A percentile compares a stretch with the other conserved stretches of the same genome.
phyloP scores from a whole-genome alignment of 768 basidiomycete genomes.

The Porpolomopsis calyptriformis region DNA sequence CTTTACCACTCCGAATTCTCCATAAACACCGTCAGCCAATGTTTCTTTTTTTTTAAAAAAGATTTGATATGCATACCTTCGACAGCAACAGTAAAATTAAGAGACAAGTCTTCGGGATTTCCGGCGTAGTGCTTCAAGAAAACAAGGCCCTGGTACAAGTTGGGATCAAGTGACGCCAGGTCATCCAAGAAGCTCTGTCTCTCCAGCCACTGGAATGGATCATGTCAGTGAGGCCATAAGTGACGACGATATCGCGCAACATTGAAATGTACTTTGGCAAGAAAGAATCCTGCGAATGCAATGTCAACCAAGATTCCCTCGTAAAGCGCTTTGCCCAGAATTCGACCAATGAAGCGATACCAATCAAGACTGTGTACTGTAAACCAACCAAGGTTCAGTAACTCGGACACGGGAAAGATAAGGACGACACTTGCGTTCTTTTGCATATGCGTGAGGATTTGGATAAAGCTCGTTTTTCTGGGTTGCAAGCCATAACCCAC shows the following conservation, averaged over 20 bases:
- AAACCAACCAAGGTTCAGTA: not conserved
- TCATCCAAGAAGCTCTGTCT: constrained; percentile 90
- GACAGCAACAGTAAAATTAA: constrained; percentile 81
- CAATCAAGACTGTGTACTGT: constrained; percentile 77
- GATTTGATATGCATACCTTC: constrained; percentile 43
- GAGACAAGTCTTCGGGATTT: constrained; percentile 78
- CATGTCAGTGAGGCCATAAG: not conserved
- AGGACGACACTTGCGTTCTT: constrained; percentile 45
- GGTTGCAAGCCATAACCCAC: constrained; percentile 88
- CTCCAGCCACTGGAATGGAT: constrained; percentile 66
- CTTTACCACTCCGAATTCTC: constrained; percentile 75
- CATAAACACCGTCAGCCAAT: not conserved
- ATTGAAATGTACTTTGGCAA: constrained; percentile 66
- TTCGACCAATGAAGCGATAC: constrained; percentile 89
- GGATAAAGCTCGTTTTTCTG: constrained; percentile 92
- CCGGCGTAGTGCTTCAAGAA: constrained; percentile 88
- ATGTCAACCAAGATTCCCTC: constrained; percentile 94
- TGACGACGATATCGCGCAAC: not conserved
- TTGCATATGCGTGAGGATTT: constrained; percentile 85
- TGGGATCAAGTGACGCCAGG: constrained; percentile 80
- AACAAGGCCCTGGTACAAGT: constrained; percentile 84
- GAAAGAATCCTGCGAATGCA: constrained; percentile 91
- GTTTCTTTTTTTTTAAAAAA: not conserved
- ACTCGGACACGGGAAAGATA: not conserved
- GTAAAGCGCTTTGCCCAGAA: constrained; percentile 93